Evolutionary conservation across 176 grass and related monocot genomes (phyloP).

Genomic region (Eragrostis nindensis): DNA sequence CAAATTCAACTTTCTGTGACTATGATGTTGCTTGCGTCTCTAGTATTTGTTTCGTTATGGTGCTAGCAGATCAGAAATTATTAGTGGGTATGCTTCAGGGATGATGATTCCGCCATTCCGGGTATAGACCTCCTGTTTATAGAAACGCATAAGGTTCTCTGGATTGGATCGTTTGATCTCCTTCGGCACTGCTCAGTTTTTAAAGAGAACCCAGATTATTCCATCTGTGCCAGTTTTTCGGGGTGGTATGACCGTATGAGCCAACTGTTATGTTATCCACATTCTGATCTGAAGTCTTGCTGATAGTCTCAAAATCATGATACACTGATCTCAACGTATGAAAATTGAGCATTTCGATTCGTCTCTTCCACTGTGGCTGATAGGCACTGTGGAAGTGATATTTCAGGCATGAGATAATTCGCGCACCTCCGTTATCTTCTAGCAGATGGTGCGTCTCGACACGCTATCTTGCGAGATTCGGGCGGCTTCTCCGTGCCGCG

Average conservation of each 20-base stretch:
- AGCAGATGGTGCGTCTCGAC: not conserved
- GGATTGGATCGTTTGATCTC: not conserved
- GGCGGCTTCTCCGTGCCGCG: not conserved
- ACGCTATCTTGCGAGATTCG: constrained; percentile 2
- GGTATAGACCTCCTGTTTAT: not conserved
- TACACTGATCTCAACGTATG: not conserved
- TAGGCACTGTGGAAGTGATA: not conserved
- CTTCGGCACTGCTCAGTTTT: not conserved
- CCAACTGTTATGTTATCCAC: not conserved
- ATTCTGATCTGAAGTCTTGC: not conserved
- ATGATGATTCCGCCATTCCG: not conserved
- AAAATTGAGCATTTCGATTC: not conserved
- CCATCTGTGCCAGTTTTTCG: not conserved
- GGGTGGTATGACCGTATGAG: too few relatives aligned
- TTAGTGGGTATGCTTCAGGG: too few relatives aligned
- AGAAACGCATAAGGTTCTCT: not conserved
- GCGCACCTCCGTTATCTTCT: not conserved
- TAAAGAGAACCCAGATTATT: not conserved
- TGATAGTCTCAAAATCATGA: not conserved
- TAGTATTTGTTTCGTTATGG: not conserved
- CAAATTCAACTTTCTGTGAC: not conserved
- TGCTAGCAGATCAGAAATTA: not conserved
- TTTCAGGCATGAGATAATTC: not conserved
- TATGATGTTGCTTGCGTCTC: not conserved
- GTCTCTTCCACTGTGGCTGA: not conserved